phyloP scores from a whole-genome alignment of 2,329 filamentous ascomycete genomes.

The Aspergillus sp. region DNA sequence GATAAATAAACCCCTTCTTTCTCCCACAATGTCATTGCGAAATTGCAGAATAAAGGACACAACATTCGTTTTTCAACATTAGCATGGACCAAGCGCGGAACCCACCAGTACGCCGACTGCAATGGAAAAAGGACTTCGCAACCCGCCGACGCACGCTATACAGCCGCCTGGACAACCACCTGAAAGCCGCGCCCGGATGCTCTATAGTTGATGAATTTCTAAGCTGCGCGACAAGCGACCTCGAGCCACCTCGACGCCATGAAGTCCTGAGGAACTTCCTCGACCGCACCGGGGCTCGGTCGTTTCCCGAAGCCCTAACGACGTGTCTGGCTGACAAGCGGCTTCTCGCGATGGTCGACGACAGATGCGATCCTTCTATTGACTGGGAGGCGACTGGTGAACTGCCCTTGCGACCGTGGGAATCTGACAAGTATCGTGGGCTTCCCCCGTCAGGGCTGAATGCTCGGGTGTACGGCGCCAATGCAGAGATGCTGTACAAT shows the following conservation, averaged over 20 bases:
- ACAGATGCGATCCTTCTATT: conserved; percentile 5
- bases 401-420: conserved; percentile 5
- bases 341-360: conserved; percentile 5
- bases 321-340: background rate
- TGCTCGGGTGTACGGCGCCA: conserved; percentile 1
- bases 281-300: conserved; percentile 1
- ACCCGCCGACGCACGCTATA: conserved; percentile 2
- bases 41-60: no score
- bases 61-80: no score
- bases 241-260: conserved; percentile 4
- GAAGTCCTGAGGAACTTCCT: conserved; percentile 3
- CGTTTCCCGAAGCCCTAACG: conserved; percentile 1
- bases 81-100: conserved; percentile 2
- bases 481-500: conserved; percentile 1
- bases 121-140: conserved; percentile 3
- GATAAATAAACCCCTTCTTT: no score
- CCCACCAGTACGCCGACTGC: background rate
- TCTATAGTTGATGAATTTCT: conserved; percentile 5
- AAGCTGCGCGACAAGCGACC: conserved; percentile 1
- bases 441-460: conserved; percentile 3
- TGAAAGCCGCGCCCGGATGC: conserved; percentile 1
- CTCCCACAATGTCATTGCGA: no score
- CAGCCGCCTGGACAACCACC: conserved; percentile 3
- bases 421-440: conserved; percentile 4
- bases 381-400: conserved; percentile 1